phyloP scores from a whole-genome alignment of 2,329 filamentous ascomycete genomes.

The Paecilomyces dactylethromorphus region DNA sequence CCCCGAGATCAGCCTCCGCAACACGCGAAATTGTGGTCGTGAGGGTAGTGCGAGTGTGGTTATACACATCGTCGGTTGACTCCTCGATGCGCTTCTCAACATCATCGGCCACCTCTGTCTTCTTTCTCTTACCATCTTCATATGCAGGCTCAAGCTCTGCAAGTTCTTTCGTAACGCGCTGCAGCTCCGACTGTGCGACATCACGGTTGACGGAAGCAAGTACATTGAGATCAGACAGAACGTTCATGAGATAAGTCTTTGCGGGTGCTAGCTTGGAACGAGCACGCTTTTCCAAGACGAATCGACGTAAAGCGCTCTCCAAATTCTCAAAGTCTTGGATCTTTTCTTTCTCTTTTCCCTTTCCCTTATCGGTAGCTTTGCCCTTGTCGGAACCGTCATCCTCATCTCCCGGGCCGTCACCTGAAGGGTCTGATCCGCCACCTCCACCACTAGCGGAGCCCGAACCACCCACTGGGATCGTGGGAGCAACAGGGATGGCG shows the following conservation, averaged over 20 bases:
- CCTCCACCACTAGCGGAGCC: constrained; percentile 50
- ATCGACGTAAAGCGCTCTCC: constrained; percentile 80
- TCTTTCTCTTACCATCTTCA: constrained; percentile 75
- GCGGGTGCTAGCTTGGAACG: constrained; percentile 93
- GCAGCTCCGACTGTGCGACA: constrained; percentile 76
- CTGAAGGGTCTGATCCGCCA: constrained; percentile 45
- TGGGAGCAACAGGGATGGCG: constrained; percentile 69
- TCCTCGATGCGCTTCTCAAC: constrained; percentile 78
- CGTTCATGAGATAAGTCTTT: constrained; percentile 89
- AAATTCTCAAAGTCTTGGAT: constrained; percentile 82
- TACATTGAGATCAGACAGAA: constrained; percentile 77
- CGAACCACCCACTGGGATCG: constrained; percentile 44
- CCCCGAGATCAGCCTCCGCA: constrained; percentile 69
- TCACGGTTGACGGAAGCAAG: constrained; percentile 83
- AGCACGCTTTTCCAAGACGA: constrained; percentile 92
- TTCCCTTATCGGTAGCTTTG: constrained; percentile 63
- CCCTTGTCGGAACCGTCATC: constrained; percentile 48
- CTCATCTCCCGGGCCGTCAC: constrained; percentile 37
- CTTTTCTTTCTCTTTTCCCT: constrained; percentile 85
- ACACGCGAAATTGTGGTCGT: constrained; percentile 68
- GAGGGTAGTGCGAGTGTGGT: constrained; percentile 70
- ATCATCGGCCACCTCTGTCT: constrained; percentile 70
- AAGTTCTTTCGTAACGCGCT: constrained; percentile 74
- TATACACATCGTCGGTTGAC: constrained; percentile 79
- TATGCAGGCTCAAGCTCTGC: constrained; percentile 76